Base-by-base conservation (phyloP, 441 rosid genomes). In the Theobroma grandiflorum region DNA sequence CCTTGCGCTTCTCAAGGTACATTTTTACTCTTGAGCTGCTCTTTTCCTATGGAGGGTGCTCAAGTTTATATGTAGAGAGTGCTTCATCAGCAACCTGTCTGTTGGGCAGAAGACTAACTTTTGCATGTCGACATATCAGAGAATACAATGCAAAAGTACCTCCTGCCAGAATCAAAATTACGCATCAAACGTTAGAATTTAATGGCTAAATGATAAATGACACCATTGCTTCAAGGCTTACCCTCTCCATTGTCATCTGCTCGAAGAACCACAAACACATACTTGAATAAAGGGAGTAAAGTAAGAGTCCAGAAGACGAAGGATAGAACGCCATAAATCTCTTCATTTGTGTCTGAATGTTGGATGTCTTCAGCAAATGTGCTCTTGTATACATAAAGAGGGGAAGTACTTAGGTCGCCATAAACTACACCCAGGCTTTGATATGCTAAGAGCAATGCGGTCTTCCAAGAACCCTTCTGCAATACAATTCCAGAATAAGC, bases 161-260 rank as follows among this genome's bases (percentile, higher is more conserved):
- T 53, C 99, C 98, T 96, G 87, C 77, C 42, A 73, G 38, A 73
- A 38, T 20, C 65, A 78, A 78, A 66, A 68, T 64, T 22, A 77
- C 15, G 49, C 71, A 79, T 18, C 33, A 71, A 8, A 77, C 26
- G 69, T 20, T 67, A 72, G 47, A 75, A 62, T 55, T 74, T n/a
- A 59, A 42, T 4, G 49, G 82, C 49, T 52, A 64, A 22, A 22
- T 20, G 47, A 22, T 50, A 72, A 53, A 52, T 0, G 0, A 33
- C 8, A 37, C 6, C 73, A 42, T 3, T 64, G 42, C 26, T 33
- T 77, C 49, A 37, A 20, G 16, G 76, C 86, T 81, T 84, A 95
- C 98, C 98, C 84, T 97, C 98, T 84, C 99, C 98, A 57, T 97
- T 95, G 69, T 97, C 99, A 75, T 95, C 98, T 2, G 99, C 99